A percentile compares a stretch with the other conserved stretches of the same genome.
These are phyloP conservation scores for Trichoderma harzianum DNA, from an alignment of 2,329 filamentous ascomycete species.

Conservation along the genomic window DNA sequence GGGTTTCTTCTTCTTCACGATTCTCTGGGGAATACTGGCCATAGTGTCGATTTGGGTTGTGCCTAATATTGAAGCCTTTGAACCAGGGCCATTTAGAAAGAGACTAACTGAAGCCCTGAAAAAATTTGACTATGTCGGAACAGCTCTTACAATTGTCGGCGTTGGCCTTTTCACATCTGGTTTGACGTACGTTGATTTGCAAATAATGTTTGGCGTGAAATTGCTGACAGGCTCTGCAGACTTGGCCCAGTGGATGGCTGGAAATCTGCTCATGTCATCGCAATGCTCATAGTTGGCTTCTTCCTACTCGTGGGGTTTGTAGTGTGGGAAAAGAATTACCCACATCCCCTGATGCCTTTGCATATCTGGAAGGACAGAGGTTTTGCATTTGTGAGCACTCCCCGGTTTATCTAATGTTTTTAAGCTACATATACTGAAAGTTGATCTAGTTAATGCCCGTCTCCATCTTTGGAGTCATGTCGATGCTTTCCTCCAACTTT, in stretches of 20 bases:
- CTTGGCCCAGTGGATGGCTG: neutral
- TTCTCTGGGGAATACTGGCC: neutral
- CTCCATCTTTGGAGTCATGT: neutral
- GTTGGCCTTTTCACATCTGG: neutral
- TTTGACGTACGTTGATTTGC: neutral
- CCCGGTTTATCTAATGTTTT: neutral
- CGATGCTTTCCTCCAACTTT: constrained; percentile 4
- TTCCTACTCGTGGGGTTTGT: neutral
- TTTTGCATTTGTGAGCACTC: too few relatives aligned
- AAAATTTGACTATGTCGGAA: neutral
- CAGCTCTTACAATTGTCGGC: neutral
- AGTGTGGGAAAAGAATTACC: neutral
- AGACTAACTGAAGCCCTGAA: neutral
- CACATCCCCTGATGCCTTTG: neutral
- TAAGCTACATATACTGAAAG: neutral
- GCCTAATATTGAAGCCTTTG: neutral
- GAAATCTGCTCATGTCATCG: neutral
- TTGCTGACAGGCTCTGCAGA: neutral
- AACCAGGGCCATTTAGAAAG: neutral
- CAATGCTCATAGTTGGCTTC: neutral
- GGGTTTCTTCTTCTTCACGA: neutral
- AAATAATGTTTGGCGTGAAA: neutral
- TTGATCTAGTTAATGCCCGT: neutral
- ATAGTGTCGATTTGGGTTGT: neutral
- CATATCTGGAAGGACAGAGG: too few relatives aligned